Evolutionary conservation across 352 stramenopile species (phyloP).

Genomic region (Globisporangium paddicum): DNA sequence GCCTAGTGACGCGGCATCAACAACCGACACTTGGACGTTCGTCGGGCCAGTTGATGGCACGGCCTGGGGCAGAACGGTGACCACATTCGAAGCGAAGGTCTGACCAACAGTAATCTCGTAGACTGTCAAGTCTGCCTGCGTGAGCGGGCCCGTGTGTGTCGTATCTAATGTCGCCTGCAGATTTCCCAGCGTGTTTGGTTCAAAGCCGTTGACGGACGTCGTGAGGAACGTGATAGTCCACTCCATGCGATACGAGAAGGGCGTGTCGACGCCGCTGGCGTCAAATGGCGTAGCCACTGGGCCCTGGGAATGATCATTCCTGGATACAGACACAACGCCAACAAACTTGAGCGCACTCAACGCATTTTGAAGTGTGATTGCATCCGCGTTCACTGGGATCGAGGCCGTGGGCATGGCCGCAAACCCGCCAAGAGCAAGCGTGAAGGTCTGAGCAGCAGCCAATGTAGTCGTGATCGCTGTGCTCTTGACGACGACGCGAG

Average conservation of each 20-base stretch:
- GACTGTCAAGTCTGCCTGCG: conserved; percentile 17
- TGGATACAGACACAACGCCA: conserved; percentile 45
- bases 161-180: conserved; percentile 29
- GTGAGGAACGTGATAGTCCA: conserved; percentile 81
- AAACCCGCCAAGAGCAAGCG: conserved; percentile 54
- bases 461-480: conserved; percentile 25
- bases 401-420: conserved; percentile 21
- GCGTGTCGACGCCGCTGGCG: conserved; percentile 33
- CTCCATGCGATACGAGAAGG: conserved; percentile 35
- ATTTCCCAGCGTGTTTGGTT: conserved; percentile 40
- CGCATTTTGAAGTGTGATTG: conserved; percentile 42
- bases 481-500: conserved; percentile 33
- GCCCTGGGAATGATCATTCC: conserved; percentile 59
- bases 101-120: conserved; percentile 26
- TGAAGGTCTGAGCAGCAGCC: conserved; percentile 43
- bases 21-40: conserved; percentile 50
- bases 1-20: conserved; percentile 56
- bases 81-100: conserved; percentile 13
- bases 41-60: conserved; percentile 46
- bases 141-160: conserved; percentile 14
- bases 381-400: conserved; percentile 48
- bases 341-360: conserved; percentile 49
- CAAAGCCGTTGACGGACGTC: conserved; percentile 38
- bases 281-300: conserved; percentile 36
- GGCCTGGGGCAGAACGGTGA: conserved; percentile 29